Base-by-base conservation (phyloP, 2,329 filamentous ascomycete species). In the Aspergillus flavus region DNA sequence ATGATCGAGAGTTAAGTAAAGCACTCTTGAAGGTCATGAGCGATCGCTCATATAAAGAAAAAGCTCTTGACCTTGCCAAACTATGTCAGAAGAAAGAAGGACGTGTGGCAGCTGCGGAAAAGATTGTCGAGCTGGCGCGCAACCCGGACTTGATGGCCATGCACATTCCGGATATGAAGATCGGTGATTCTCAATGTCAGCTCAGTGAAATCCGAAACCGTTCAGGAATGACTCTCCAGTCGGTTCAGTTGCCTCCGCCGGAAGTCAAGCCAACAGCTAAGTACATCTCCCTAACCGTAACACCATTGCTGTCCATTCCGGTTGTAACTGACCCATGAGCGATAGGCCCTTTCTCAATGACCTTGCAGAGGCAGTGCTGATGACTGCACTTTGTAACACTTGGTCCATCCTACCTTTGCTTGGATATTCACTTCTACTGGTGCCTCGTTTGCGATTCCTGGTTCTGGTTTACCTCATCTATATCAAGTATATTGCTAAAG, bases 401-500 rank as follows among this genome's bases (percentile, higher is more conserved):
- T 72, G 69, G 69, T 64, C 66, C 23, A n/a, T 67, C 9, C 46
- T 85, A 67, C 85, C 94, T 1, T 87, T 90, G 2, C 76, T 90
- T 59, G 96, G 95, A 81, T 95, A 94, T 82, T 89, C 92, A 70
- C 86, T 93, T 28, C 93, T 92, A 76, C 88, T 91, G 59, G 90
- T 94, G 57, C 93, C 93, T 1, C 80, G 96, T 19, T 85, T 89
- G 41, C 96, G 93, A 91, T 91, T 92, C 2, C 76, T 87, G 34
- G 78, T 85, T 23, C 67, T 87, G 2, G 80, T 91, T 0, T 96
- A 96, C 71, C 84, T 94, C 53, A 81, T 96, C 59, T 90, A 93
- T 75, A 85, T 93, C 69, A 69, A 69, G 50, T 85, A 92, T 52
- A 84, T 91, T 62, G 93, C 91, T 34, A 89, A 86, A 59, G 89